Conservation (phyloP, 2,329 filamentous ascomycete genomes). For the Ophiostoma triangulosporum region DNA sequence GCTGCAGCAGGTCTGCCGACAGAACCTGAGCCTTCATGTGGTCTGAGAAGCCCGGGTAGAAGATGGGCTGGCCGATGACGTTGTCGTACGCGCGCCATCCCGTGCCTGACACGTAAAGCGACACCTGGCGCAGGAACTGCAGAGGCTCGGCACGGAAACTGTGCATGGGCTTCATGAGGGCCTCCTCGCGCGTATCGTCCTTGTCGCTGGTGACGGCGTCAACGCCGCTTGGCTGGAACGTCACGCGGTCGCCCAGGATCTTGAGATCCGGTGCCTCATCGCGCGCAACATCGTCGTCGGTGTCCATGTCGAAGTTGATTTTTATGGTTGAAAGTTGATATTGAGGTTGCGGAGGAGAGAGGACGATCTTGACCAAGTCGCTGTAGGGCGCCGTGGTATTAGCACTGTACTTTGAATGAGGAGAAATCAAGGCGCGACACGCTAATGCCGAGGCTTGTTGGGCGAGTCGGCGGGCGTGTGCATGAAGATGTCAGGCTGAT, state of each 20-base stretch:
- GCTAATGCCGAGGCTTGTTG: slow-evolving; percentile 11
- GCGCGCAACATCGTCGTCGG: slow-evolving; percentile 27
- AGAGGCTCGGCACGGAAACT: slow-evolving; percentile 64
- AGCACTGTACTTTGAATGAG: neutral
- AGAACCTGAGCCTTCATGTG: slow-evolving; percentile 73
- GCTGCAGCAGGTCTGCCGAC: slow-evolving; percentile 58
- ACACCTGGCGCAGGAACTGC: slow-evolving; percentile 84
- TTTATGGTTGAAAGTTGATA: neutral
- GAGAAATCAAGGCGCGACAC: neutral
- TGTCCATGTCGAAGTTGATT: slow-evolving; percentile 10
- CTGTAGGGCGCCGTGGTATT: neutral
- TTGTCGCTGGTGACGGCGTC: slow-evolving; percentile 27
- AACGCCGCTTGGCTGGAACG: slow-evolving; percentile 58
- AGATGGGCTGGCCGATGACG: slow-evolving; percentile 81
- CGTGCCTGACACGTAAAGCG: slow-evolving; percentile 79
- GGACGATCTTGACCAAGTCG: neutral
- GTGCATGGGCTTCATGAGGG: slow-evolving; percentile 69
- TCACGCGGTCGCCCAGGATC: slow-evolving; percentile 61
- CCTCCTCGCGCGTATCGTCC: slow-evolving; percentile 48
- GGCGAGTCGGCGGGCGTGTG: neutral
- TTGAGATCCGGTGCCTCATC: slow-evolving; percentile 60
- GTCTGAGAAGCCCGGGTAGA: slow-evolving; percentile 83
- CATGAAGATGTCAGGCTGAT: neutral
- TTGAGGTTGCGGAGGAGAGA: neutral
- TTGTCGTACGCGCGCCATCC: slow-evolving; percentile 93